Evolutionary conservation across 371 early-diverging fungal genomes (phyloP).

Genomic region (Saksenaea oblongispora): DNA sequence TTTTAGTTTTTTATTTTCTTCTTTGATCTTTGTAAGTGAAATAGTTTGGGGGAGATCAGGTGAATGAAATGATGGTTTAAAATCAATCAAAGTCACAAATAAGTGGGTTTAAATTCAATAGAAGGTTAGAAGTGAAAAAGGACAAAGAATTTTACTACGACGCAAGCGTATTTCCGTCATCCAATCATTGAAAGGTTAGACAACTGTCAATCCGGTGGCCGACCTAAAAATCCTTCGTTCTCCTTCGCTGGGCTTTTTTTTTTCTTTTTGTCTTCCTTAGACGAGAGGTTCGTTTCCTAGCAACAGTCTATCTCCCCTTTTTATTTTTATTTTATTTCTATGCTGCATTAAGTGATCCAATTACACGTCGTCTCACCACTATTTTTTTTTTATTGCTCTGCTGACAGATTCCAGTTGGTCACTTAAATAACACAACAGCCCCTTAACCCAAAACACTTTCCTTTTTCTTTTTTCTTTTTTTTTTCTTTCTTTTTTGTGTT

Average conservation of each 20-base stretch:
- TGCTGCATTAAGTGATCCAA: conserved; percentile 2
- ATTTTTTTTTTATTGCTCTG: conserved; percentile 1
- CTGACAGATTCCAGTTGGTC: background rate
- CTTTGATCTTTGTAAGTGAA: too few species aligned
- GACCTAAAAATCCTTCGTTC: background rate
- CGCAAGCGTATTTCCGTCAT: conserved; percentile 2
- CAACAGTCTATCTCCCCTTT: background rate
- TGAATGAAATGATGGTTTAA: too few species aligned
- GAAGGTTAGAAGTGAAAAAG: background rate
- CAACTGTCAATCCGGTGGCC: background rate
- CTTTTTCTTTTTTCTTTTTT: background rate
- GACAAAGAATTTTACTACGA: background rate
- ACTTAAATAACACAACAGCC: conserved; percentile 2
- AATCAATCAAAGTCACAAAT: background rate
- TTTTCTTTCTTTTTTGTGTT: background rate
- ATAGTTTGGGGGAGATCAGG: too few species aligned
- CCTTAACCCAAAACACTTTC: background rate
- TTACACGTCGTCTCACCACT: background rate
- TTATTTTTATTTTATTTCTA: background rate
- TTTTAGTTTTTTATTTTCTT: too few species aligned
- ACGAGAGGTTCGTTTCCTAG: background rate
- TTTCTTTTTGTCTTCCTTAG: background rate
- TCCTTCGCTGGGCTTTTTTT: background rate
- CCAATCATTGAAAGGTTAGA: background rate
- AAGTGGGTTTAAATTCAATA: background rate